Conservation (phyloP, 2,329 filamentous ascomycete genomes). For the Calonectria multiphialidica region DNA sequence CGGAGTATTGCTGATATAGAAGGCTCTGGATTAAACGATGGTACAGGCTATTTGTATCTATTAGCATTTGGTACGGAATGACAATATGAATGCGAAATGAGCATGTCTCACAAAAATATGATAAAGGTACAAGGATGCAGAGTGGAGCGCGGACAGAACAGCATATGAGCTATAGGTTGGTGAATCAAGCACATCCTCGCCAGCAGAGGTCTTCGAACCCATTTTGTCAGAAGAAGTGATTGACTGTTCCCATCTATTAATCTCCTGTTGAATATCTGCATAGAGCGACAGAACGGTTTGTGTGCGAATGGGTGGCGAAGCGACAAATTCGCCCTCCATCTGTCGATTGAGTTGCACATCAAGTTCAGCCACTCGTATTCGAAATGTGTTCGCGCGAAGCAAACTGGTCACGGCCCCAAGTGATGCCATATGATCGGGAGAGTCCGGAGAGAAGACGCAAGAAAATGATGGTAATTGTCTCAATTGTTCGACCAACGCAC, state of each 20-base stretch:
- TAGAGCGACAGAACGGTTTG: conserved; percentile 21
- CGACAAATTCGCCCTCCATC: conserved; percentile 15
- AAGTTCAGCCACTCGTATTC: conserved; percentile 23
- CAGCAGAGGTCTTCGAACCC: not conserved
- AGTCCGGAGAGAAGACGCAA: conserved; percentile 17
- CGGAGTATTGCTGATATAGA: conserved; percentile 22
- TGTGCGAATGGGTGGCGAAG: conserved; percentile 16
- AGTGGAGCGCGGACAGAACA: conserved; percentile 27
- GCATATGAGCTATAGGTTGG: conserved; percentile 18
- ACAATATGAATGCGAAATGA: not conserved
- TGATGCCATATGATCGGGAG: not conserved
- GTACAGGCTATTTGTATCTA: conserved; percentile 16
- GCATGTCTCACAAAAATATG: conserved; percentile 23
- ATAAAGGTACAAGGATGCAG: conserved; percentile 25
- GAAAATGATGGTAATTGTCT: conserved; percentile 16
- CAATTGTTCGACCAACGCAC: conserved; percentile 13
- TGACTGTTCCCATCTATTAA: conserved; percentile 17
- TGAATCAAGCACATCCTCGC: conserved; percentile 20
- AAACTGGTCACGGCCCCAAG: conserved; percentile 14
- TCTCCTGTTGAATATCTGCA: conserved; percentile 20
- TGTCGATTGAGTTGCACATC: conserved; percentile 20
- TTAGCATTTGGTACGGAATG: not conserved
- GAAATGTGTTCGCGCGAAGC: conserved; percentile 26
- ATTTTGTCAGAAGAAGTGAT: not conserved
- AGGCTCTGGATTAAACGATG: conserved; percentile 14